Evolutionary conservation across 169 alveolate genomes (phyloP), one percentile per base, ranked within the genome.

Genomic region (Blepharisma undulans): DNA sequence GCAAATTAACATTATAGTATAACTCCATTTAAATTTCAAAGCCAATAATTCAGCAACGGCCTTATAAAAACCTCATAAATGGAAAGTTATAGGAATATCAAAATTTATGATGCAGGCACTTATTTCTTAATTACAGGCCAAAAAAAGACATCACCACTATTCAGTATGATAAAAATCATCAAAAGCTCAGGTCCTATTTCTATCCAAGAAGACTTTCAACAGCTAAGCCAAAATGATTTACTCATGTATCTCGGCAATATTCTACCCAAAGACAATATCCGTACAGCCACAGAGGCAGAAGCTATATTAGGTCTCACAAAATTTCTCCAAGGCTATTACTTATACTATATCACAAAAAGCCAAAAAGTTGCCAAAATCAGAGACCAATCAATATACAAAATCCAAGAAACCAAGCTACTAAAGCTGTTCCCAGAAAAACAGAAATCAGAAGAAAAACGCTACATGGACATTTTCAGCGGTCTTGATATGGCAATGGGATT

Each of bases 401-500:
- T 96, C 14, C 91, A 96, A 78, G 93, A 92, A 30, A 89, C 94
- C 14, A 89, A 89, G 21, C 79, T 93, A 78, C 60, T 94, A 19
- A 92, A 80, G 60, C 90, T 95, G 7, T 95, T 91, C 72, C 84
- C 90, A 72, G 95, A 92, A 16, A 79, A 84, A 32, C 82, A 87
- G 60, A 60, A 92, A 22, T 95, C 92, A 30, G 95, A 93, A 16
- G 98, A 97, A 77, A 92, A 59, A 16, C 80, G 87, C 34, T 97
- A 92, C 91, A 86, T 91, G 29, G 89, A 92, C 36, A 90, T 94
- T 78, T 87, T 97, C 19, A 91, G 90, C 36, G 95, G 93, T 30
- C 92, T 94, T 21, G 95, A 96, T 60, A 72, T 95, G 27, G 80
- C 93, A 2, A 90, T 93, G 72, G 96, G 97, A 29, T 94, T 96